Evolutionary conservation across 768 basidiomycete species (phyloP), one percentile per base, ranked within the genome.

Genomic region (Lanmaoa pseudosensibilis): DNA sequence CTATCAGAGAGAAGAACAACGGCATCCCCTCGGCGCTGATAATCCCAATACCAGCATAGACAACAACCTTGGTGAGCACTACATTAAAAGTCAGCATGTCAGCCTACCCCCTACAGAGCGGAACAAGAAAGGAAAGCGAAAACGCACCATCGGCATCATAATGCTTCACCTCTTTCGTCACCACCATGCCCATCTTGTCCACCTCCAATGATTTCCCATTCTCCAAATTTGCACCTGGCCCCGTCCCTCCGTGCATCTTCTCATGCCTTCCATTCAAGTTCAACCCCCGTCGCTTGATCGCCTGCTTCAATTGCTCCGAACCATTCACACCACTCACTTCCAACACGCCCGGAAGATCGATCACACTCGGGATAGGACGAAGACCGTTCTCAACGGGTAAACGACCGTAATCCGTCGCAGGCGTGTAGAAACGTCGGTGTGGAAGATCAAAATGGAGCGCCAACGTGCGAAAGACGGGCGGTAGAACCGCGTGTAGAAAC

Each of bases 11-110:
- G 62, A 91, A 93, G 63, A 83, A 69, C 13, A 86, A 73, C 0
- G 92, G 92, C 33, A 87, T 75, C 0, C 76, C 70, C 60, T 88
- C 84, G 15, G 75, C 71, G 2, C 86, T 82, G 12, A 94, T 66
- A 13, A 88, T 71, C 0, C 83, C 92, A 57, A 98, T 96, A 0
- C 95, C 94, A 49, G 82, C 80, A 68, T 98, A 96, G 5, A 95
- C 94, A 43, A 92, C 84, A 13, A 94, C 85, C 75, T 94, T 95
- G 27, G 93, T 94, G 58, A 94, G 72, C 9, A 94, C 92, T 93
- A 57, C 25, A 43, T 33, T 9, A 10, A 2, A n/a, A n/a, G 41
- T 30, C n/a, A 27, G 25, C 32, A 25, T 32, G 33, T 57, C 32
- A 67, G 53, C 40, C 4, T 16, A 41, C 18, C 50, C 7, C 21